phyloP scores from a whole-genome alignment of 2,329 filamentous ascomycete genomes.

The Cercospora berteroae region DNA sequence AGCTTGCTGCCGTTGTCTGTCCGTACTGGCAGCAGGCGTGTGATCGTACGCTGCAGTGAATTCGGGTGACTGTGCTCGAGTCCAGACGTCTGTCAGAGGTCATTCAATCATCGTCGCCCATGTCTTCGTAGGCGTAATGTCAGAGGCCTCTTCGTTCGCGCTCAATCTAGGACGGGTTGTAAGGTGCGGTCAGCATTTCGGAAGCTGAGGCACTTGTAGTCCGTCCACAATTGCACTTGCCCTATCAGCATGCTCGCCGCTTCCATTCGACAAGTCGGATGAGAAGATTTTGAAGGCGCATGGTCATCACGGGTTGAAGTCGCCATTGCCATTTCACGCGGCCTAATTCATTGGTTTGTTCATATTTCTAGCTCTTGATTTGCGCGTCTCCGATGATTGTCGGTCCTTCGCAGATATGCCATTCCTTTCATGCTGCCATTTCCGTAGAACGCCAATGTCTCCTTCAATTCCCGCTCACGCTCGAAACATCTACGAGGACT shows the following conservation, averaged over 20 bases:
- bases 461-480: slow-evolving; percentile 6
- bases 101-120: background rate
- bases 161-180: slow-evolving; percentile 1
- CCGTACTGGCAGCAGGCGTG: background rate
- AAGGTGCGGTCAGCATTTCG: background rate
- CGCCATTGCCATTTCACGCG: slow-evolving; percentile 15
- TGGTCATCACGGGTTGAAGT: background rate
- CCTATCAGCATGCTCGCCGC: background rate
- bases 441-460: slow-evolving; percentile 16
- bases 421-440: slow-evolving; percentile 13
- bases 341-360: background rate
- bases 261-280: background rate
- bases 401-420: background rate
- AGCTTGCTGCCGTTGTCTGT: background rate
- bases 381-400: background rate
- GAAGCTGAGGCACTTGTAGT: background rate
- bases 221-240: background rate
- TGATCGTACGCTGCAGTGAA: background rate
- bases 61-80: background rate
- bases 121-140: background rate
- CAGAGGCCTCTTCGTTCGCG: background rate
- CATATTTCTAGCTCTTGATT: background rate
- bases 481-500: slow-evolving; percentile 28
- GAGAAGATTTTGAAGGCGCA: no score
- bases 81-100: background rate